phyloP scores from a whole-genome alignment of 208 protist species.

The Zelonia costaricensis region DNA sequence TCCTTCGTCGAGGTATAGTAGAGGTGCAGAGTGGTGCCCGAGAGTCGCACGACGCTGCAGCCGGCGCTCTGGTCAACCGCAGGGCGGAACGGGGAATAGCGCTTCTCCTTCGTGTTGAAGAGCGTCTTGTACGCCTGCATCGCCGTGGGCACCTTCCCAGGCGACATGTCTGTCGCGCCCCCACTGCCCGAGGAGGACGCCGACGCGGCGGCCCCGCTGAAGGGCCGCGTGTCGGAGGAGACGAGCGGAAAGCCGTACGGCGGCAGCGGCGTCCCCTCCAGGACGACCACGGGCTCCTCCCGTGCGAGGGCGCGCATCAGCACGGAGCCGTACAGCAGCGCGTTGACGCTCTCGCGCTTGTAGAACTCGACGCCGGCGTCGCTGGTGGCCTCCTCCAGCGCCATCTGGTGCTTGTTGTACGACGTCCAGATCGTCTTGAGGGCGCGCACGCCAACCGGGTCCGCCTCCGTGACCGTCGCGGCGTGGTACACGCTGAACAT shows the following conservation, averaged over 20 bases:
- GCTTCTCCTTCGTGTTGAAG: conserved; percentile 50
- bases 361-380: conserved; percentile 48
- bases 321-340: conserved; percentile 74
- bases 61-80: conserved; percentile 62
- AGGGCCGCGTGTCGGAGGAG: conserved; percentile 73
- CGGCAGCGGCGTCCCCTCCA: conserved; percentile 35
- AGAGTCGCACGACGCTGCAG: conserved; percentile 75
- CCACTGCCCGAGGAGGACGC: conserved; percentile 9
- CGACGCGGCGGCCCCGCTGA: conserved; percentile 5
- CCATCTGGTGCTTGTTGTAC: conserved; percentile 73
- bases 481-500: conserved; percentile 77
- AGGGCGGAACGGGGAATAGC: conserved; percentile 68
- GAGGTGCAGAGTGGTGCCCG: conserved; percentile 73
- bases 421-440: conserved; percentile 70
- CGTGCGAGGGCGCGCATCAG: conserved; percentile 75
- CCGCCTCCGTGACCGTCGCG: conserved; percentile 33
- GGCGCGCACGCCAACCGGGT: conserved; percentile 57
- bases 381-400: conserved; percentile 52
- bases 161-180: conserved; percentile 63
- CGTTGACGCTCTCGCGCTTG: conserved; percentile 77
- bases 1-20: conserved; percentile 84
- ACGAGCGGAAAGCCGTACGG: conserved; percentile 77
- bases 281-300: conserved; percentile 49
- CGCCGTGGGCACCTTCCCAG: conserved; percentile 49
- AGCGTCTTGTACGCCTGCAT: conserved; percentile 59